Percentiles rank a stretch among this genome's conserved stretches.
phyloP scores from a whole-genome alignment of 345 rosid species.

The Populus tremula region DNA sequence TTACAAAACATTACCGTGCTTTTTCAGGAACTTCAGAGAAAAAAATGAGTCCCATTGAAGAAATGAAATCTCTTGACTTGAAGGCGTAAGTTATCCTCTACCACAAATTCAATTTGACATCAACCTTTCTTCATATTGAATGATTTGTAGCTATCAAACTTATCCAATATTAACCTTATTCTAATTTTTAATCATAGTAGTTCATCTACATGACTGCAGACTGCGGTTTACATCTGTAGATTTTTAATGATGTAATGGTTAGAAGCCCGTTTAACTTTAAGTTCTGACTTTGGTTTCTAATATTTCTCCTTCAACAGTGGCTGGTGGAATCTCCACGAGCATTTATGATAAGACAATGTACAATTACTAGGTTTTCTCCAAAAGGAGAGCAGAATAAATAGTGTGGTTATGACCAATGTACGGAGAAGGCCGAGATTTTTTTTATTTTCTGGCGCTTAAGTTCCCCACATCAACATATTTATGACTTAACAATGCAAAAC shows the following conservation, averaged over 20 bases:
- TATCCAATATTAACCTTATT: neutral
- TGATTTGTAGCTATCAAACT: neutral
- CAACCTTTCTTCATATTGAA: neutral
- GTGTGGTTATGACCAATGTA: neutral
- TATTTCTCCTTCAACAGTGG: neutral
- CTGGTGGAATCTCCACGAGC: neutral
- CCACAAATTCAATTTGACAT: neutral
- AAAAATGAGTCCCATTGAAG: slow-evolving; percentile 48
- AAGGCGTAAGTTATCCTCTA: slow-evolving; percentile 53
- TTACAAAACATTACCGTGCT: slow-evolving; percentile 1
- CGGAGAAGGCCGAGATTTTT: neutral
- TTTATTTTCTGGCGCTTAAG: neutral
- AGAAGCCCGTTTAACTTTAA: neutral
- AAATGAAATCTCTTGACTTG: slow-evolving; percentile 65
- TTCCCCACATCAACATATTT: neutral
- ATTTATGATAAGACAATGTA: neutral
- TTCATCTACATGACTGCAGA: neutral
- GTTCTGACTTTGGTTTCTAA: neutral
- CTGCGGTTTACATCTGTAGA: neutral
- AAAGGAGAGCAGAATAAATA: neutral
- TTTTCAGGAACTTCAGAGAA: slow-evolving; percentile 55
- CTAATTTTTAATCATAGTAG: neutral
- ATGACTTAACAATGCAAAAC: neutral
- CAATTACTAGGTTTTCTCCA: neutral
- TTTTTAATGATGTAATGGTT: neutral